Conservation (phyloP, 1,284 basidiomycete genomes). For the Sanguinoderma infundibulare region DNA sequence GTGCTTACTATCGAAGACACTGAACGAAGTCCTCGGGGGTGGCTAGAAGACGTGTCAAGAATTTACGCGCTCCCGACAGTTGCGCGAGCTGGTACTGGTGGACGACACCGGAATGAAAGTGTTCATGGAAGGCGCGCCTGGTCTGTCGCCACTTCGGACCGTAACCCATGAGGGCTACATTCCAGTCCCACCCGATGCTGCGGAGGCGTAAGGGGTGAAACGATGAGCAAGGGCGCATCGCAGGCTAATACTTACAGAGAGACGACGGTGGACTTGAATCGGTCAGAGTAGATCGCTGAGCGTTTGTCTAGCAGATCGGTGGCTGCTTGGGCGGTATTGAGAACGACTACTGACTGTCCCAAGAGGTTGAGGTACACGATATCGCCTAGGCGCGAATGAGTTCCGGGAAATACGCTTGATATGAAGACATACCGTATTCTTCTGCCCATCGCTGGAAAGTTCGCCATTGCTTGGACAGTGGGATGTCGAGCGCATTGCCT, state of each 20-base stretch:
- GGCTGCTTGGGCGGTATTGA: slow-evolving; percentile 11
- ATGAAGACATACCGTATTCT: slow-evolving; percentile 9
- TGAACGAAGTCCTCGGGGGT: slow-evolving; percentile 16
- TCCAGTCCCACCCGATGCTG: slow-evolving; percentile 27
- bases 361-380: slow-evolving; percentile 16
- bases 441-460: slow-evolving; percentile 14
- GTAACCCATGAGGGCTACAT: slow-evolving; percentile 24
- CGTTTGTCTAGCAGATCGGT: slow-evolving; percentile 20
- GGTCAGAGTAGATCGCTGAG: slow-evolving; percentile 29
- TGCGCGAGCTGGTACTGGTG: slow-evolving; percentile 11
- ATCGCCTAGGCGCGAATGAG: slow-evolving; percentile 6
- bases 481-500: slow-evolving; percentile 20
- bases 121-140: slow-evolving; percentile 25
- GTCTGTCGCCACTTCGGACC: slow-evolving; percentile 27
- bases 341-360: slow-evolving; percentile 8
- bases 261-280: slow-evolving; percentile 31
- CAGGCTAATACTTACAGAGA: slow-evolving; percentile 5
- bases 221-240: too few species aligned
- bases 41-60: slow-evolving; percentile 8
- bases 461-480: slow-evolving; percentile 16
- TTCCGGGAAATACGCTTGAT: neutral
- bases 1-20: slow-evolving; percentile 16
- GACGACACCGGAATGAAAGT: slow-evolving; percentile 21
- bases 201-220: neutral
- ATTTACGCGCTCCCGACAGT: slow-evolving; percentile 9